These are phyloP conservation scores for Parmales sp. DNA, from an alignment of 108 stramenopile genomes.

Conservation along the genomic window DNA sequence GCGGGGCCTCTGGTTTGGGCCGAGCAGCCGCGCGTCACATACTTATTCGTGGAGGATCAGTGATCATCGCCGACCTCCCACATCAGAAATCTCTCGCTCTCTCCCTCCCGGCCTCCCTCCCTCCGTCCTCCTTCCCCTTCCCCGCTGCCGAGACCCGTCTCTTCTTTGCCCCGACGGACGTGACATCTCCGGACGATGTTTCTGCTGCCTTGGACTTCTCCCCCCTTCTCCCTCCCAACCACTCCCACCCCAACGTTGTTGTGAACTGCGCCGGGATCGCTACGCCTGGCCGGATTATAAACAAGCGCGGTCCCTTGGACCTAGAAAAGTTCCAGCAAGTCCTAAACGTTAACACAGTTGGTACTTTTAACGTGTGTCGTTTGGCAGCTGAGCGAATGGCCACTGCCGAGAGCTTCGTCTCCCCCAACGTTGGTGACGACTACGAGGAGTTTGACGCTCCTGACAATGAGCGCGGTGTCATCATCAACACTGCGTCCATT, in stretches of 20 bases:
- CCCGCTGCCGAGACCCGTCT: slow-evolving; percentile 19
- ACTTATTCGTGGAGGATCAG: slow-evolving; percentile 54
- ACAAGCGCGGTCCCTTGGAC: slow-evolving; percentile 38
- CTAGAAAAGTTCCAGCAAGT: slow-evolving; percentile 44
- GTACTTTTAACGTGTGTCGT: slow-evolving; percentile 90
- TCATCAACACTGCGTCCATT: slow-evolving; percentile 87
- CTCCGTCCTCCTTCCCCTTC: neutral
- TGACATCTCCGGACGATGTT: slow-evolving; percentile 48
- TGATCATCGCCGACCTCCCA: slow-evolving; percentile 72
- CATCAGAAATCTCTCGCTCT: slow-evolving; percentile 32
- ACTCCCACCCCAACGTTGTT: slow-evolving; percentile 52
- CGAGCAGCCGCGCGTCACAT: slow-evolving; percentile 71
- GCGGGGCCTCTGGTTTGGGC: slow-evolving; percentile 82
- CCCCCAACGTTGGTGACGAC: no score
- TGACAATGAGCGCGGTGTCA: slow-evolving; percentile 60
- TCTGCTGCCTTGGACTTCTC: slow-evolving; percentile 40
- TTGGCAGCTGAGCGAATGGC: slow-evolving; percentile 77
- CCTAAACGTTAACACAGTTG: slow-evolving; percentile 70
- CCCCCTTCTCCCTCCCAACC: no score
- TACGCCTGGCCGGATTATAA: slow-evolving; percentile 58
- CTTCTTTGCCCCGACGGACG: slow-evolving; percentile 52
- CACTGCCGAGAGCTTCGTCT: slow-evolving; percentile 22
- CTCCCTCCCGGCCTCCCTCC: slow-evolving; percentile 7
- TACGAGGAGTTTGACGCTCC: no score
- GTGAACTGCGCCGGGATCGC: slow-evolving; percentile 91